phyloP scores from a whole-genome alignment of 2,329 filamentous ascomycete species.

The Trichoderma endophyticum region DNA sequence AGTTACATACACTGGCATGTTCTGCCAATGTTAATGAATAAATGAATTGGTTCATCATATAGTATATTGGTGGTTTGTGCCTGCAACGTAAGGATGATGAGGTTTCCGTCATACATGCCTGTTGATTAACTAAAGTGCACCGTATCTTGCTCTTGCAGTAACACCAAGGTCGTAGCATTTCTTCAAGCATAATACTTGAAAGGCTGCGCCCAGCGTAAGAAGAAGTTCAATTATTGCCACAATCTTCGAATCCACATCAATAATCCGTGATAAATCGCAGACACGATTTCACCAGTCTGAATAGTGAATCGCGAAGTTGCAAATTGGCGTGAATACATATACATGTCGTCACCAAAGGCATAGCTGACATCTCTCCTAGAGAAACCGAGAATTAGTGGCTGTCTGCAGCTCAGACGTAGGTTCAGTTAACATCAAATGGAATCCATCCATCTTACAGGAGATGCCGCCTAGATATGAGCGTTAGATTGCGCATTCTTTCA shows the following conservation, averaged over 20 bases:
- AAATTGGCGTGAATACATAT: background rate
- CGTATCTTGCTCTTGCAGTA: background rate
- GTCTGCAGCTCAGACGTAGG: background rate
- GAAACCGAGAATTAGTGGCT: background rate
- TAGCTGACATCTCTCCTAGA: background rate
- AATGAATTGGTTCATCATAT: background rate
- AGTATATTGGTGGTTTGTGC: background rate
- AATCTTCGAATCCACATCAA: background rate
- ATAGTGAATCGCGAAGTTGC: background rate
- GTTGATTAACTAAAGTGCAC: background rate
- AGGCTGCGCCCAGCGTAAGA: background rate
- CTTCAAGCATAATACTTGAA: background rate
- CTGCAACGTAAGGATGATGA: background rate
- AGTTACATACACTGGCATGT: background rate
- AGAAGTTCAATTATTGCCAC: background rate
- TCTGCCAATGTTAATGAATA: background rate
- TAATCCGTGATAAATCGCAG: background rate
- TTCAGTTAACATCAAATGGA: background rate
- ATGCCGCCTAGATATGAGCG: background rate
- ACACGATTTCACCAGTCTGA: background rate
- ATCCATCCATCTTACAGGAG: background rate
- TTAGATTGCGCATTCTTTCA: background rate
- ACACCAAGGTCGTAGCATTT: background rate
- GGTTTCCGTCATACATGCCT: background rate
- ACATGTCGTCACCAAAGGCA: background rate